Evolutionary conservation across 306 rosid genomes (phyloP), one percentile per base, ranked within the genome.

Genomic region (Quercus berberidifolia): DNA sequence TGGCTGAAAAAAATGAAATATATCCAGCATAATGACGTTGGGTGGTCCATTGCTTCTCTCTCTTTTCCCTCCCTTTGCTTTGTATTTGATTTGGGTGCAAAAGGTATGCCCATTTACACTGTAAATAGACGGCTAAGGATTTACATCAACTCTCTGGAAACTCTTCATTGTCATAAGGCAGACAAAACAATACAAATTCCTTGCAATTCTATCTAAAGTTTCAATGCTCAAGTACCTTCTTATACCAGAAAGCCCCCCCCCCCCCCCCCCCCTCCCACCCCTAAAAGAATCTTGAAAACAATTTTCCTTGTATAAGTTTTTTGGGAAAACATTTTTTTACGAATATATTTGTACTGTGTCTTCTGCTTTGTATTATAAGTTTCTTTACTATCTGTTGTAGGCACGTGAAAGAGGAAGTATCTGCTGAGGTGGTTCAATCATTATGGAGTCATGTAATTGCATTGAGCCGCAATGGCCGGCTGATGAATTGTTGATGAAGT

Each of bases 401-500:
- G 79, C 58, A 80, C 84, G 81, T 82, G 83, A 78, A 82, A 74
- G 67, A 51, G 76, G 80, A 74, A 57, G 67, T 43, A 54, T 73
- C 23, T 25, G 38, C 75, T 86, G 69, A 85, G 77, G 87, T 78
- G 82, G 82, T 81, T 83, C 80, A 72, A 55, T 85, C 71, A 79
- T 77, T 33, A 85, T 88, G 97, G 91, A 85, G 63, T 62, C 83
- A 63, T 91, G 97, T 87, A 90, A 91, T 78, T 91, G 97, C 83
- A 73, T 91, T 64, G 94, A 91, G 49, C 92, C 97, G 25, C 93
- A 84, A 84, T 84, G 74, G 84, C 88, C 92, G 7, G 91, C 89
- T 2, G 97, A 91, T 78, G 97, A 91, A 19, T 83, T 91, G 79
- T 82, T 91, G 81, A 87, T 88, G 89, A 91, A 85, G 82, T 91